These are phyloP conservation scores for Pyronema domesticum DNA, from an alignment of 495 filamentous ascomycete species.

Conservation along the genomic window DNA sequence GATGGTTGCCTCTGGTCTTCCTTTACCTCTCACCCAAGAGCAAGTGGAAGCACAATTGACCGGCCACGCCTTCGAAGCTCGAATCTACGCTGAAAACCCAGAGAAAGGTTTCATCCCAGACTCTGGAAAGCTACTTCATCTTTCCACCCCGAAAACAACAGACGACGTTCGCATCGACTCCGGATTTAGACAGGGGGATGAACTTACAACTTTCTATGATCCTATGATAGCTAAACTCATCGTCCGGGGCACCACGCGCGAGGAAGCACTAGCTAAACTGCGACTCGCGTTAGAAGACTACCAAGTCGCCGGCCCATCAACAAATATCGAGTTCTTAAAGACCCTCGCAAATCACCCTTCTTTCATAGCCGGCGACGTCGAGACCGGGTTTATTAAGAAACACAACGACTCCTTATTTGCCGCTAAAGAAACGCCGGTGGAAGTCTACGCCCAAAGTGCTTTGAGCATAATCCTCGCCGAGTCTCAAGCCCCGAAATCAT, in stretches of 20 bases:
- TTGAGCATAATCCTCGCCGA: slow-evolving; percentile 36
- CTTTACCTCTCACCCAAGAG: slow-evolving; percentile 68
- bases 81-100: slow-evolving; percentile 94
- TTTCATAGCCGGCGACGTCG: slow-evolving; percentile 76
- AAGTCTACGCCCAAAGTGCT: slow-evolving; percentile 69
- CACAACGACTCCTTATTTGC: slow-evolving; percentile 57
- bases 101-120: slow-evolving; percentile 80
- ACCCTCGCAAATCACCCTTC: slow-evolving; percentile 56
- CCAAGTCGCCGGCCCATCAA: slow-evolving; percentile 78
- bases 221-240: slow-evolving; percentile 99
- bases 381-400: slow-evolving; percentile 91
- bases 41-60: slow-evolving; percentile 61
- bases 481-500: slow-evolving; percentile 10
- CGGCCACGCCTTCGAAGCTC: slow-evolving; percentile 85
- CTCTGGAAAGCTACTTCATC: slow-evolving; percentile 72
- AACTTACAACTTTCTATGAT: slow-evolving; percentile 89
- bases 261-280: slow-evolving; percentile 68
- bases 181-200: slow-evolving; percentile 78
- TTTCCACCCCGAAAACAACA: slow-evolving; percentile 49
- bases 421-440: slow-evolving; percentile 35
- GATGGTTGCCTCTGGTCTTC: slow-evolving; percentile 70
- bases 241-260: slow-evolving; percentile 59
- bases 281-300: slow-evolving; percentile 70
- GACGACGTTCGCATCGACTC: slow-evolving; percentile 76
- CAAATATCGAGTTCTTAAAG: slow-evolving; percentile 95